Conservation (phyloP, 768 basidiomycete genomes). For the Russula emetica region DNA sequence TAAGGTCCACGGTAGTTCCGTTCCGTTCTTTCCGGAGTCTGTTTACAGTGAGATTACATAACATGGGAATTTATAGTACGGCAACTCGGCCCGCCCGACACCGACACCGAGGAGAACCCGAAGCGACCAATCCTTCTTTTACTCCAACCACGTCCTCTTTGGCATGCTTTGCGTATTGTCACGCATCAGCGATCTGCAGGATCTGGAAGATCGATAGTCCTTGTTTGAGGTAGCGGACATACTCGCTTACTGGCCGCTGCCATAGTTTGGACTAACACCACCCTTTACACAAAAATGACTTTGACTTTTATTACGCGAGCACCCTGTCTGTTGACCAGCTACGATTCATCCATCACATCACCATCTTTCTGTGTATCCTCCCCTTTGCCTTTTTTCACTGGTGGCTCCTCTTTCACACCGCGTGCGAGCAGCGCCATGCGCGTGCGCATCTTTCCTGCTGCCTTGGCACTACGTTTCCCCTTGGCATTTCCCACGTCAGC, state of each 20-base stretch:
- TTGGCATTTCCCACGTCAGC: slow-evolving; percentile 19
- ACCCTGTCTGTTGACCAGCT: not conserved
- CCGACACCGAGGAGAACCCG: no score
- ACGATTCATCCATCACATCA: slow-evolving; percentile 22
- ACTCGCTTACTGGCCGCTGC: slow-evolving; percentile 16
- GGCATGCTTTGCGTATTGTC: slow-evolving; percentile 13
- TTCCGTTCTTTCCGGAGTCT: no score
- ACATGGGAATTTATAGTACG: no score
- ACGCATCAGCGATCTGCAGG: slow-evolving; percentile 11
- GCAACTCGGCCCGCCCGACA: no score
- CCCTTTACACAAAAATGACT: not conserved
- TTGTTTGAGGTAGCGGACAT: slow-evolving; percentile 28
- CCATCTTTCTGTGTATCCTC: not conserved
- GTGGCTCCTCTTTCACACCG: slow-evolving; percentile 1
- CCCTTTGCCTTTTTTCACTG: slow-evolving; percentile 10
- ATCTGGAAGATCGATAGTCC: slow-evolving; percentile 26
- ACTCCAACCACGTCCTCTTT: slow-evolving; percentile 21
- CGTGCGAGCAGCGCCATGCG: slow-evolving; percentile 25
- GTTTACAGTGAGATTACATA: no score
- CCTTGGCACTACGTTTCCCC: slow-evolving; percentile 22
- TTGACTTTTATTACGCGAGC: not conserved
- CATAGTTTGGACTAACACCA: slow-evolving; percentile 30
- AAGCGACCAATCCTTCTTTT: not conserved
- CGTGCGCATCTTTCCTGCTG: slow-evolving; percentile 29
- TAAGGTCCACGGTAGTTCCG: not conserved